Evolutionary conservation across 148 eudicot species (phyloP).

Genomic region (Suaeda aralocaspica): DNA sequence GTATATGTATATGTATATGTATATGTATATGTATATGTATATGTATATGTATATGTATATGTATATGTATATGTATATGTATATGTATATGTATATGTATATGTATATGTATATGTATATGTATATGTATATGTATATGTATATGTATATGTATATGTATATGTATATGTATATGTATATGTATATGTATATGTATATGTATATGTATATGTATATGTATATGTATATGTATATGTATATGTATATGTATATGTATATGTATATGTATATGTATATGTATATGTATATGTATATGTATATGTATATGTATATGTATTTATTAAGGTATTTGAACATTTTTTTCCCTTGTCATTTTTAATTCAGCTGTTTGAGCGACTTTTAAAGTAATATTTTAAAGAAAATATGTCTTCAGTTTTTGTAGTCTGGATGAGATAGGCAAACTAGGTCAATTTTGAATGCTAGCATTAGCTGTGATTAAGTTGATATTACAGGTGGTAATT

Average conservation of each 20-base stretch:
- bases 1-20: background rate
- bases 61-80: background rate
- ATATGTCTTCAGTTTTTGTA: no score
- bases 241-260: background rate
- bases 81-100: background rate
- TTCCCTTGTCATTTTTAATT: background rate
- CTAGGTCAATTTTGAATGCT: background rate
- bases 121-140: background rate
- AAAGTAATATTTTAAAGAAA: background rate
- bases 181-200: background rate
- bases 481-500: background rate
- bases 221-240: background rate
- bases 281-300: background rate
- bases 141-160: background rate
- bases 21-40: background rate
- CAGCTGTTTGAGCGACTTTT: background rate
- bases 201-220: background rate
- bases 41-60: background rate
- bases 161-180: background rate
- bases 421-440: background rate
- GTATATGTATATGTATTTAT: background rate
- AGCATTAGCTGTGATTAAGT: background rate
- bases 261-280: background rate
- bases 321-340: background rate
- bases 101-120: background rate